Evolutionary conservation across 179 eudicot species (phyloP).

Genomic region (Silene coronaria): DNA sequence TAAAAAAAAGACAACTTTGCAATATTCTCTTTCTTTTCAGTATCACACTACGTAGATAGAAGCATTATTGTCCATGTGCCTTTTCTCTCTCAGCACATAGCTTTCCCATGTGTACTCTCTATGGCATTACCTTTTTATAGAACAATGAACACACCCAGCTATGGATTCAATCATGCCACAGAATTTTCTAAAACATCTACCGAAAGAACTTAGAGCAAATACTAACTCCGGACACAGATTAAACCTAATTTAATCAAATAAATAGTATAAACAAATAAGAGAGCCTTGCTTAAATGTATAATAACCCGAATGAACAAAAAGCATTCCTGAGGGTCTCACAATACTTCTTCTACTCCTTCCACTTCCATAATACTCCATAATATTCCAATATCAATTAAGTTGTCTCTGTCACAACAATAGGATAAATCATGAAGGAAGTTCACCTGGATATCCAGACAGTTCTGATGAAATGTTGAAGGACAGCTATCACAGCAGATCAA

Average conservation of each 20-base stretch:
- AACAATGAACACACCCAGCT: neutral
- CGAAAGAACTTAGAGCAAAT: neutral
- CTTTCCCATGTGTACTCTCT: neutral
- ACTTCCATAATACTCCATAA: neutral
- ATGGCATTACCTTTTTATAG: neutral
- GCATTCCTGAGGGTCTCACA: neutral
- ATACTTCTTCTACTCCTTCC: neutral
- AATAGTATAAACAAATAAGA: neutral
- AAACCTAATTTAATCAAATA: neutral
- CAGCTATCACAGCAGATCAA: slow-evolving; percentile 97
- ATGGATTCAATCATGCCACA: neutral
- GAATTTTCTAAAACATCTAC: neutral
- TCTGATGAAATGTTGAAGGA: slow-evolving; percentile 94
- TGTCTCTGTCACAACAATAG: neutral
- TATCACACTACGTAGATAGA: neutral
- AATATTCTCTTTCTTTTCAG: neutral
- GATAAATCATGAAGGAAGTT: slow-evolving; percentile 5
- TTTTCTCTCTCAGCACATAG: neutral
- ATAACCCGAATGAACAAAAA: neutral
- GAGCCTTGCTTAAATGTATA: neutral
- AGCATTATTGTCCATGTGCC: neutral
- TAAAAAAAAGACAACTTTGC: neutral
- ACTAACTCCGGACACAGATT: neutral
- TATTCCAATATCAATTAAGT: too few species aligned
- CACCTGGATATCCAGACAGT: slow-evolving; percentile 79